Evolutionary conservation across 768 basidiomycete genomes (phyloP).

Genomic region (Mycena crocata): DNA sequence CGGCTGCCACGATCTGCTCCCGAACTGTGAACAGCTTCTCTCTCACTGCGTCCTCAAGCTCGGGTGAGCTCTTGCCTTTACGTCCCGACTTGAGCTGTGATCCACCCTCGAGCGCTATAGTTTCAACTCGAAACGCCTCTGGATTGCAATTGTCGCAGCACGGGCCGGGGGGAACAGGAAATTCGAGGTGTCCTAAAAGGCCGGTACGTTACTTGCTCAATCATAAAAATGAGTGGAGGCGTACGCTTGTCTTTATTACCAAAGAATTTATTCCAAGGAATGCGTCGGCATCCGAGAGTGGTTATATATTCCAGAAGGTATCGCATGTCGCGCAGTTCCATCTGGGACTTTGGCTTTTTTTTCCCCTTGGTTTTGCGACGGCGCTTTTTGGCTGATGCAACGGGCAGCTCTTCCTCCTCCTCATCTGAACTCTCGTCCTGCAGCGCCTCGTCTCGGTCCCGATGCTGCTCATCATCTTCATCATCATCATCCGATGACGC

Average conservation of each 20-base stretch:
- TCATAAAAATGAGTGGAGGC: neutral
- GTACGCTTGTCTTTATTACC: constrained; percentile 12
- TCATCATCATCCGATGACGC: neutral
- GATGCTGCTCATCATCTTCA: neutral
- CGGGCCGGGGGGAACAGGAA: neutral
- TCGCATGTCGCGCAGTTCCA: constrained; percentile 13
- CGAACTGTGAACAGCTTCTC: neutral
- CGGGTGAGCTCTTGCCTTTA: constrained; percentile 4
- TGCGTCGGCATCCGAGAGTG: constrained; percentile 14
- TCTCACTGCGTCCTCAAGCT: constrained; percentile 11
- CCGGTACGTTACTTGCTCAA: neutral
- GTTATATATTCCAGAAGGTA: constrained; percentile 21
- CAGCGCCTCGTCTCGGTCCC: neutral
- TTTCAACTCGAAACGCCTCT: constrained; percentile 3
- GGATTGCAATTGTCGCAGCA: too few relatives aligned
- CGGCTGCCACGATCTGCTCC: neutral
- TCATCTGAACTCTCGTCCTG: too few relatives aligned
- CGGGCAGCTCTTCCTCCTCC: too few relatives aligned
- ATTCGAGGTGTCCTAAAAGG: neutral
- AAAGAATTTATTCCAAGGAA: too few relatives aligned
- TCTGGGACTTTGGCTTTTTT: neutral
- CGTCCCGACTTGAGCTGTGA: constrained; percentile 4
- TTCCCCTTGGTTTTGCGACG: neutral
- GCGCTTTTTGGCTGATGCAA: neutral
- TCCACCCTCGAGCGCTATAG: neutral